Base-by-base conservation (phyloP, 805 yeast genomes). In the Hanseniaspora lindneri region DNA sequence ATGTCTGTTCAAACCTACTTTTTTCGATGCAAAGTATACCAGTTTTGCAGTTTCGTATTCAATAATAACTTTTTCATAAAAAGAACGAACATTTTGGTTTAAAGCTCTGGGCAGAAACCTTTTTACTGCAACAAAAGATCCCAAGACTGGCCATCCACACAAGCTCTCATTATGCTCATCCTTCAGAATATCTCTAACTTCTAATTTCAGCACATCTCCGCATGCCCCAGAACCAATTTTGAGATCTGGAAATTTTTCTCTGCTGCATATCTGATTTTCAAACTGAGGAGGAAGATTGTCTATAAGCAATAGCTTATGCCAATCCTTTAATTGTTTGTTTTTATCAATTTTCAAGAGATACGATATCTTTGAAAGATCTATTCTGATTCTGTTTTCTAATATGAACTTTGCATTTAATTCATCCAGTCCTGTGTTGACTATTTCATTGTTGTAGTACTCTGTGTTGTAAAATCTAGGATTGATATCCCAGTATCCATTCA, bases 61-160 rank as follows among this genome's bases (percentile, higher is more conserved):
- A 9, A 48, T 42, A 23, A 48, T 36, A 9, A 48, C 43, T 20
- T 48, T 48, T 37, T 48, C 51, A 24, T 48, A 48, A 37, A 48
- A 48, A 16, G 41, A 41, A 32, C 46, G 34, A 5, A 48, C 51
- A 28, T 48, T 39, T 37, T 48, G 47, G 44, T 48, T 48, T 29
- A 48, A 42, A 10, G 41, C 51, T 25, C 51, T 36, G 16, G 51
- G 51, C 20, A 43, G 27, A 37, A 48, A 48, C 25, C 51, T 36
- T 24, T 48, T 48, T 4, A 42, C 43, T 2, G 51, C 51, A 30
- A 41, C 49, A n/a, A 21, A 10, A 16, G 43, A 25, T 14, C 35
- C 33, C 2, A 23, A 10, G 1, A 8, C 9, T 19, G 49, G 49
- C 49, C 49, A 44, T 21, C 13, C 32, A 24, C 43, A 44, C 8